A percentile compares a stretch with the other conserved stretches of the same genome.
Evolutionary conservation across 2,329 filamentous ascomycete genomes (phyloP).

Genomic region (Claviceps paspali): DNA sequence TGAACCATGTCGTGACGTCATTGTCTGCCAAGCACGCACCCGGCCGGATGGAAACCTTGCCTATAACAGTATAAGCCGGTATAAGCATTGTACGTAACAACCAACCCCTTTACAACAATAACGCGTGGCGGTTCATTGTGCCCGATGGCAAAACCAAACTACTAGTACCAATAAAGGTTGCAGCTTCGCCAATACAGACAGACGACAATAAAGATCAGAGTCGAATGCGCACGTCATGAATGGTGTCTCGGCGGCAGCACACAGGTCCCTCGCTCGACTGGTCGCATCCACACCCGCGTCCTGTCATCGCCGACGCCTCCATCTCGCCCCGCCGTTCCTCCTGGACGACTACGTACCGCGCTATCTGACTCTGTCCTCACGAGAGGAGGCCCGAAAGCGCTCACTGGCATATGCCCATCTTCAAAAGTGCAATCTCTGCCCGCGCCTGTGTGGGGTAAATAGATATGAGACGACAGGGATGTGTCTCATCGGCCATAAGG

Average conservation of each 20-base stretch:
- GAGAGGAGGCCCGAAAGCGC: conserved; percentile 58
- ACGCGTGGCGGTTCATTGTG: no score
- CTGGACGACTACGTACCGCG: conserved; percentile 60
- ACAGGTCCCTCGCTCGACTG: neutral
- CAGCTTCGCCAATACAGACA: no score
- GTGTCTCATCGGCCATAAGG: conserved; percentile 61
- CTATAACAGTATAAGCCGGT: no score
- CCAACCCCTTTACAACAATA: no score
- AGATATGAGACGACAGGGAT: conserved; percentile 65
- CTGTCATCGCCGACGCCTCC: conserved; percentile 25
- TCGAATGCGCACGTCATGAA: conserved; percentile 1
- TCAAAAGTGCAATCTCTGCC: conserved; percentile 67
- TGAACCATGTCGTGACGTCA: no score
- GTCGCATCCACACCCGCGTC: no score
- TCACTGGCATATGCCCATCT: conserved; percentile 61
- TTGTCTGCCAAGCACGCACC: no score
- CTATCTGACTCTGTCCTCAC: conserved; percentile 52
- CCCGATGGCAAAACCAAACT: no score
- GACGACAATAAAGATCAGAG: conserved; percentile 4
- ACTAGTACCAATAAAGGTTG: no score
- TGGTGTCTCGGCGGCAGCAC: neutral
- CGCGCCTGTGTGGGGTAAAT: conserved; percentile 62
- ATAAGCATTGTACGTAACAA: no score
- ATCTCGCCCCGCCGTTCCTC: conserved; percentile 50
- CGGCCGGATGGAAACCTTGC: no score